These are phyloP conservation scores for Aquilaria yunnanensis DNA, from an alignment of 345 rosid genomes.

Conservation along the genomic window DNA sequence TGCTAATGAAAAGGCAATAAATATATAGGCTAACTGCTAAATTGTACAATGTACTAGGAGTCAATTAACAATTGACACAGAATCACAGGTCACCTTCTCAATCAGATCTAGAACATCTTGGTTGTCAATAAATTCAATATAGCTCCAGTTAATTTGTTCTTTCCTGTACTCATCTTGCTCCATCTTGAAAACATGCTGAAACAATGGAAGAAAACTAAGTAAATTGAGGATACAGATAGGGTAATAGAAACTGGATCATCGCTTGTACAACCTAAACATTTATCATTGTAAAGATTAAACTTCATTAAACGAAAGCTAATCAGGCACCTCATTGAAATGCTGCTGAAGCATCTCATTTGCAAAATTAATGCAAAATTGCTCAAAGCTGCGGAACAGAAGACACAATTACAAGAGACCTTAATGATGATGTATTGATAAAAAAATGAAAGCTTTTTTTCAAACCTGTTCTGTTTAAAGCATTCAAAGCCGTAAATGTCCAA, in stretches of 20 bases:
- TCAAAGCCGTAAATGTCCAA: conserved; percentile 99
- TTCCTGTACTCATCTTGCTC: conserved; percentile 95
- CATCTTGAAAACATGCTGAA: conserved; percentile 99
- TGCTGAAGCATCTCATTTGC: conserved; percentile 99
- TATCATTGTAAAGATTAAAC: background rate
- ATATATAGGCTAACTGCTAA: conserved; percentile 1
- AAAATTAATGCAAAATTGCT: conserved; percentile 98
- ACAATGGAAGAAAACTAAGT: conserved; percentile 12
- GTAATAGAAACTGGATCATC: conserved; percentile 2
- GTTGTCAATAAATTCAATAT: conserved; percentile 95
- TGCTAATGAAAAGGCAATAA: background rate
- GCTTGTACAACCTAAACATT: background rate
- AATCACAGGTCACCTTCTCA: conserved; percentile 59
- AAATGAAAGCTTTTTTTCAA: conserved; percentile 1
- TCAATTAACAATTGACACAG: background rate
- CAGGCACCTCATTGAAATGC: conserved; percentile 92
- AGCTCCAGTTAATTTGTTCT: conserved; percentile 98
- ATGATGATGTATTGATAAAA: background rate
- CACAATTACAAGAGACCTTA: background rate
- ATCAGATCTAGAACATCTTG: conserved; percentile 97
- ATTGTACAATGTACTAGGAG: background rate
- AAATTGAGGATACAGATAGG: conserved; percentile 4
- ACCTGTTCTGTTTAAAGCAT: conserved; percentile 92
- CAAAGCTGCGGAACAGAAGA: conserved; percentile 59
- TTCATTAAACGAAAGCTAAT: background rate